Base-by-base conservation (phyloP, 140 eudicot genomes). In the Cichorium intybus region DNA sequence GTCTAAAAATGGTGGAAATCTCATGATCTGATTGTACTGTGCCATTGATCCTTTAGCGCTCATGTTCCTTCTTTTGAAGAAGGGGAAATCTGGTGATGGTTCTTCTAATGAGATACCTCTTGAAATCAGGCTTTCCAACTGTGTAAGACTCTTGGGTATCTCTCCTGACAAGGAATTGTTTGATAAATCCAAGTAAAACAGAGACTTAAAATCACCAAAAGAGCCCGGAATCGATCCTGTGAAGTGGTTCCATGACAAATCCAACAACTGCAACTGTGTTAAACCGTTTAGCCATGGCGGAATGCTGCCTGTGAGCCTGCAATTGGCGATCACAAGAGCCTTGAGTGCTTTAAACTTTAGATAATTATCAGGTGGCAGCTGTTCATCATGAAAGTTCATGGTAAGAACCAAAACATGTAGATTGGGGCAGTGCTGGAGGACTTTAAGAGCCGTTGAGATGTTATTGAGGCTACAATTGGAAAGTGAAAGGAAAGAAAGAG, bases 121-220 rank as follows among this genome's bases (percentile, higher is more conserved):
- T 27, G 23, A 68, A 12, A 61, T 29, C 28, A 86, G 71, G 69
- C 56, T 62, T 2, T 24, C 4, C 37, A 84, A 66, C 14, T 10
- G 52, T 10, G 90, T 78, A 23, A 87, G 77, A 20, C 54, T 81
- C 49, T 16, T 75, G 7, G 95, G 95, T 24, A 83, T 75, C 23
- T 61, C 75, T 56, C 95, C 95, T 4, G 79, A 37, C 6, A 87
- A 63, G 5, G 84, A 68, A 56, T 87, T 83, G 74, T 81, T 80
- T 7, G 95, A 83, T 49, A 87, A 75, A 35, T 87, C 95, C 68
- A 87, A 66, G 65, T 87, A 87, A 64, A 83, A 83, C 16, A 83
- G 56, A 62, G 51, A 73, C 57, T 24, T 47, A 31, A 83, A 71
- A 7, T 72, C 59, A 0, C 85, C 85, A 27, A 87, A 69, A 83